Conservation (phyloP, 1,284 basidiomycete genomes). For the Ceratobasidium sp. region DNA sequence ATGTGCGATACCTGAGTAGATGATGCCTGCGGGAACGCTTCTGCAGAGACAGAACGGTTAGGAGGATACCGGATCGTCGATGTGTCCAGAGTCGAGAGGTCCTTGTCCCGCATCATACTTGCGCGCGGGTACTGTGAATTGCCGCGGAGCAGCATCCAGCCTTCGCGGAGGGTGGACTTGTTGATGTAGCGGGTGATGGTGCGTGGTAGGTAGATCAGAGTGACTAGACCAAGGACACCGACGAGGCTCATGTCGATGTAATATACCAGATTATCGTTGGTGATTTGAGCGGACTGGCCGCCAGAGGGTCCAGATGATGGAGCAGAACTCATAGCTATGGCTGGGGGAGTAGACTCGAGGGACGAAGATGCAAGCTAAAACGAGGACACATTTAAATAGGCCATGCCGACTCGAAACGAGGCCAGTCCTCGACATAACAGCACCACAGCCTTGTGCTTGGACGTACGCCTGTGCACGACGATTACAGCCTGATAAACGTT, state of each 20-base stretch:
- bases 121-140: not conserved
- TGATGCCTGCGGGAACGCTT: not conserved
- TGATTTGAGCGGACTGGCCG: not conserved
- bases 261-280: not conserved
- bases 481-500: not conserved
- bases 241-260: constrained; percentile 25
- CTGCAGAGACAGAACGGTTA: not conserved
- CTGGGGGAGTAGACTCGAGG: not conserved
- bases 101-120: not conserved
- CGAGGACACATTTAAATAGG: constrained; percentile 15
- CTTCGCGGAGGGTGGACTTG: not conserved
- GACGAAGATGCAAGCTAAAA: not conserved
- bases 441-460: constrained; percentile 3
- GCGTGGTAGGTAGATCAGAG: constrained; percentile 11
- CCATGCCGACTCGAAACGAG: not conserved
- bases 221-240: constrained; percentile 4
- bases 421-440: not conserved
- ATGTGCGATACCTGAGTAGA: not conserved
- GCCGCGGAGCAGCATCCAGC: constrained; percentile 20
- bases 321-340: constrained; percentile 12
- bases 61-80: constrained; percentile 16
- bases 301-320: constrained; percentile 1
- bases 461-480: not conserved
- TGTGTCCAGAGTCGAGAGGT: not conserved
- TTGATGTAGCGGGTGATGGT: constrained; percentile 9